Evolutionary conservation across 345 rosid species (phyloP), one percentile per base, ranked within the genome.

Genomic region (Populus pruinosa): DNA sequence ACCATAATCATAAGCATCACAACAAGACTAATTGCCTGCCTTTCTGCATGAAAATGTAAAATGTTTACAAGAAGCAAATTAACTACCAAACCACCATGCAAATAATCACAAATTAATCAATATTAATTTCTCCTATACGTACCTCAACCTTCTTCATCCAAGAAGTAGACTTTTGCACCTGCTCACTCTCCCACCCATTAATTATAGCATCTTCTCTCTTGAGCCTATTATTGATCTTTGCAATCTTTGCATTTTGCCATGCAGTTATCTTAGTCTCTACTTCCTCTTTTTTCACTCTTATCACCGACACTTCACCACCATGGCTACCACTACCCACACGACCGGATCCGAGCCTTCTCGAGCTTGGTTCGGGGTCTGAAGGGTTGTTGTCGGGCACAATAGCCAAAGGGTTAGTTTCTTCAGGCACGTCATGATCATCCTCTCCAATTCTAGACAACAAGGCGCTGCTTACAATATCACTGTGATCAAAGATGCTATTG

Each of bases 81-180:
- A 23, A 10, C 33, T 21, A 27, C 2, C 20, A 8, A 71, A 47
- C 38, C 23, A 29, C 9, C 23, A 17, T 16, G 53, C 38, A 31
- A 47, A 59, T 43, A 67, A 66, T 47, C 66, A 35, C 20, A 38
- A 31, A 21, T 41, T 41, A 41, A 41, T 36, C 43, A 23, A 43
- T 5, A 11, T 33, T 33, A 33, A 33, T 33, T 39, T 53, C 65
- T 69, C 17, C 33, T 17, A 3, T 18, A 4, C 43, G 49, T 83
- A 96, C 99, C 98, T 96, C 99, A 75, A 93, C 84, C 86, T 90
- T 96, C 79, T 92, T 96, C 94, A 96, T 89, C 93, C 93, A 90
- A 82, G 94, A 90, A 71, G 79, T 87, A 21, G 98, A 88, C 82
- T 87, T 91, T 35, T 91, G 94, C 2, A 91, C 89, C 67, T 93